These are phyloP conservation scores for Corynespora cassiicola DNA, from an alignment of 2,329 filamentous ascomycete species.

Conservation along the genomic window DNA sequence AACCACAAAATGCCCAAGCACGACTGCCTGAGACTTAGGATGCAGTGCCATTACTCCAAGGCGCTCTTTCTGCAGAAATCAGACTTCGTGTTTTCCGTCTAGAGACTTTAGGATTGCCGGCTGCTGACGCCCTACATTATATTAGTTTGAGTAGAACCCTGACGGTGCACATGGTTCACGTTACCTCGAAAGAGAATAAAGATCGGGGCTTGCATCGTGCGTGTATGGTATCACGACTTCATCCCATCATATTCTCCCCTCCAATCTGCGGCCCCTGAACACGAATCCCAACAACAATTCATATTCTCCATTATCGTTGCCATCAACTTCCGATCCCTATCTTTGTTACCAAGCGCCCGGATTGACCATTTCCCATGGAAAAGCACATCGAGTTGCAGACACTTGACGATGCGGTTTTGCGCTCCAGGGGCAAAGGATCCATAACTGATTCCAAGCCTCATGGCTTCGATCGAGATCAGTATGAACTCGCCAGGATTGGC, in stretches of 20 bases:
- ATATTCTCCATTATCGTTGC: not conserved
- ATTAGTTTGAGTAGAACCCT: too few species aligned
- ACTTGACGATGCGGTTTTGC: conserved; percentile 31
- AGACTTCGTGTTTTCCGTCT: too few species aligned
- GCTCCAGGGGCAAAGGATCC: conserved; percentile 25
- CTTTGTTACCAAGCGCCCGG: too few species aligned
- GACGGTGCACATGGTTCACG: conserved; percentile 39
- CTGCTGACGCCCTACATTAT: too few species aligned
- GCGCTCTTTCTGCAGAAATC: too few species aligned
- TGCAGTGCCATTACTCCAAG: conserved; percentile 42
- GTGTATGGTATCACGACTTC: conserved; percentile 35
- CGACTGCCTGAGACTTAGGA: conserved; percentile 28
- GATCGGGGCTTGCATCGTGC: conserved; percentile 44
- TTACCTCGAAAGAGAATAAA: conserved; percentile 36
- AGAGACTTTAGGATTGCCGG: too few species aligned
- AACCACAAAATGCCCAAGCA: conserved; percentile 27
- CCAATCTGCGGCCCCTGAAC: conserved; percentile 13
- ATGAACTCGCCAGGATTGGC: conserved; percentile 42
- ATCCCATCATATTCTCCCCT: conserved; percentile 26
- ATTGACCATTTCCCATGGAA: conserved; percentile 36
- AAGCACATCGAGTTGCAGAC: conserved; percentile 36
- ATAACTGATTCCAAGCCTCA: conserved; percentile 30
- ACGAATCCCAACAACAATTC: not conserved
- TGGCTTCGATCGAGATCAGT: conserved; percentile 38
- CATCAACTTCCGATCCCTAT: too few species aligned